Conservation (phyloP, 2,329 filamentous ascomycete genomes). For the Talaromyces sp. region DNA sequence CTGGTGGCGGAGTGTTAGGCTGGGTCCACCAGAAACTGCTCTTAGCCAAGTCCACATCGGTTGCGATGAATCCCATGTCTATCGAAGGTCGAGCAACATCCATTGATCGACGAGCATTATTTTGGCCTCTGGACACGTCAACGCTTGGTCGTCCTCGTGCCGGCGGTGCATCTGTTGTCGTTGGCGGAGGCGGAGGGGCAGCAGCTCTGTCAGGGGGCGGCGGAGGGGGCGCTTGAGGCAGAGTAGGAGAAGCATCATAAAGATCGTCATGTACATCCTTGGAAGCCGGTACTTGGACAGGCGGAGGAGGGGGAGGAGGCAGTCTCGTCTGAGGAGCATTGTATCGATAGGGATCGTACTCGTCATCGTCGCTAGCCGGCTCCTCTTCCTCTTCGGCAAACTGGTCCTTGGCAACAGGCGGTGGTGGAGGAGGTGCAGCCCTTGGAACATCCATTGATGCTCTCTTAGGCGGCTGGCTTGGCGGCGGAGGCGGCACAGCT, state of each 20-base stretch:
- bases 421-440: conserved; percentile 55
- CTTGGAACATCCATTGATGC: conserved; percentile 67
- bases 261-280: conserved; percentile 38
- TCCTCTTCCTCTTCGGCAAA: conserved; percentile 25
- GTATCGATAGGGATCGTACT: conserved; percentile 50
- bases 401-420: conserved; percentile 40
- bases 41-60: conserved; percentile 72
- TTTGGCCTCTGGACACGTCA: conserved; percentile 54
- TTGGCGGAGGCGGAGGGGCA: conserved; percentile 38
- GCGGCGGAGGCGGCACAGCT: conserved; percentile 60
- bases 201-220: conserved; percentile 31
- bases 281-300: conserved; percentile 14
- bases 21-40: conserved; percentile 83
- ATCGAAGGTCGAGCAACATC: conserved; percentile 69
- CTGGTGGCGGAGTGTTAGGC: conserved; percentile 70
- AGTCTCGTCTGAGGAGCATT: conserved; percentile 29
- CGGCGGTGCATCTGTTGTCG: conserved; percentile 21
- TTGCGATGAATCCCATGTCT: conserved; percentile 79
- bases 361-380: conserved; percentile 41
- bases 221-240: conserved; percentile 21
- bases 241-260: conserved; percentile 39
- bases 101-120: conserved; percentile 57
- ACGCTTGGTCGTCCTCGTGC: conserved; percentile 53
- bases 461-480: conserved; percentile 55
- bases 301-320: conserved; percentile 16